A percentile compares a stretch with the other conserved stretches of the same genome.
phyloP scores from a whole-genome alignment of 257 asterid species.

The Rehmannia glutinosa region DNA sequence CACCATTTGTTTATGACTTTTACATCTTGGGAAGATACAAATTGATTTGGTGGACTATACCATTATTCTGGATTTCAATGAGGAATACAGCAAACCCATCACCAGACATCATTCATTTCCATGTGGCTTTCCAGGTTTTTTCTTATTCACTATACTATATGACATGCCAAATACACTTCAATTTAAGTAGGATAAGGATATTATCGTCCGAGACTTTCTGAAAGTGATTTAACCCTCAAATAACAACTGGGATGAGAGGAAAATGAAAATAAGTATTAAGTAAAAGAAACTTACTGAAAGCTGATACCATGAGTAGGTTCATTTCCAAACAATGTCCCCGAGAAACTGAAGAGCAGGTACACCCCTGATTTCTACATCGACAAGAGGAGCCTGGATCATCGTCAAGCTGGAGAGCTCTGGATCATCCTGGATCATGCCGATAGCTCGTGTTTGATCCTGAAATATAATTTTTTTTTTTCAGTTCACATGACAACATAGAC shows the following conservation, averaged over 20 bases:
- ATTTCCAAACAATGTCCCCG: conserved; percentile 94
- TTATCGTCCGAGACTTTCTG: too few species aligned
- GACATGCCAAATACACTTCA: background rate
- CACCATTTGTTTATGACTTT: too few species aligned
- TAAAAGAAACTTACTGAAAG: background rate
- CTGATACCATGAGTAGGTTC: conserved; percentile 13
- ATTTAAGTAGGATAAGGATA: background rate
- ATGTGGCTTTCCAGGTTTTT: too few species aligned
- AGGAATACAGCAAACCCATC: too few species aligned
- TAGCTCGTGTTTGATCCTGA: conserved; percentile 90
- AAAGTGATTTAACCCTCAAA: background rate
- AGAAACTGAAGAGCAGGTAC: conserved; percentile 98
- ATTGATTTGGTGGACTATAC: too few species aligned
- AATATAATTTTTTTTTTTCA: background rate
- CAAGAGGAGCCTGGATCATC: conserved; percentile 85
- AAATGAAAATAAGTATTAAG: background rate
- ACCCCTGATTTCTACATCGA: conserved; percentile 97
- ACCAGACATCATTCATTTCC: too few species aligned
- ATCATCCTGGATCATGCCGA: conserved; percentile 54
- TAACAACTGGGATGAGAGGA: background rate
- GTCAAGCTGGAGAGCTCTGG: conserved; percentile 69
- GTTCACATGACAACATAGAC: background rate
- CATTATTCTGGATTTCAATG: too few species aligned
- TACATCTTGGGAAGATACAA: too few species aligned
- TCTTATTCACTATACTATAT: background rate